phyloP scores from a whole-genome alignment of 2,329 filamentous ascomycete species.

The Incumbomyces delicatus region DNA sequence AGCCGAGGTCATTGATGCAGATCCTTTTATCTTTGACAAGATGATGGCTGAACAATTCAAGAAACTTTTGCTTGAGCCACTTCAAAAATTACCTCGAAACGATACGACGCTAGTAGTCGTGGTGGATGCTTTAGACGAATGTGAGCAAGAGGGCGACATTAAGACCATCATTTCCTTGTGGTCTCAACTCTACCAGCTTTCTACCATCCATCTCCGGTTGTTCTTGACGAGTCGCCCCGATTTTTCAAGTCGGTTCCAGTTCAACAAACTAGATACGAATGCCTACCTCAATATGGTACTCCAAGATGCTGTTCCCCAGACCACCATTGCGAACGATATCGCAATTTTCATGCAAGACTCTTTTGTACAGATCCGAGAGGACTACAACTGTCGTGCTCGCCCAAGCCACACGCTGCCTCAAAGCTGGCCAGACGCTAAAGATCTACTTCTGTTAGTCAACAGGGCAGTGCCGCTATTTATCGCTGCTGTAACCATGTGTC shows the following conservation, averaged over 20 bases:
- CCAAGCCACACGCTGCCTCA: slow-evolving; percentile 5
- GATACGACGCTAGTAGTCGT: slow-evolving; percentile 20
- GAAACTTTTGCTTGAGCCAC: slow-evolving; percentile 21
- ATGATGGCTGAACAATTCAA: slow-evolving; percentile 23
- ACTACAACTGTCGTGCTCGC: background rate
- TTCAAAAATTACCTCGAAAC: too few relatives aligned
- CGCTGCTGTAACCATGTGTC: slow-evolving; percentile 22
- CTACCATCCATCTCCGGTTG: slow-evolving; percentile 15
- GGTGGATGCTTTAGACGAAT: slow-evolving; percentile 25
- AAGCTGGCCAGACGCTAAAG: slow-evolving; percentile 20
- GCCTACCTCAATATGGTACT: slow-evolving; percentile 18
- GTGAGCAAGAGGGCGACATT: slow-evolving; percentile 20
- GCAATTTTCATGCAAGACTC: background rate
- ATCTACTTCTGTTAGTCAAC: slow-evolving; percentile 23
- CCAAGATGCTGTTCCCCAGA: slow-evolving; percentile 1
- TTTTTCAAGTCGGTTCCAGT: slow-evolving; percentile 15
- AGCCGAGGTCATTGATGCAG: slow-evolving; percentile 18
- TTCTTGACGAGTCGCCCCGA: slow-evolving; percentile 25
- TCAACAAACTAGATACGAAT: slow-evolving; percentile 10
- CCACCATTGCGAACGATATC: background rate
- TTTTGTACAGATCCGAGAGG: slow-evolving; percentile 10
- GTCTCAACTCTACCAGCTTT: slow-evolving; percentile 11
- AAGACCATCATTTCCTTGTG: slow-evolving; percentile 18
- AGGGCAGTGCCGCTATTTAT: slow-evolving; percentile 25
- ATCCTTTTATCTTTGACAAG: slow-evolving; percentile 22